Percentiles rank a stretch among this genome's conserved stretches.
phyloP scores from a whole-genome alignment of 495 filamentous ascomycete genomes.

The Aspergillus indologenus region DNA sequence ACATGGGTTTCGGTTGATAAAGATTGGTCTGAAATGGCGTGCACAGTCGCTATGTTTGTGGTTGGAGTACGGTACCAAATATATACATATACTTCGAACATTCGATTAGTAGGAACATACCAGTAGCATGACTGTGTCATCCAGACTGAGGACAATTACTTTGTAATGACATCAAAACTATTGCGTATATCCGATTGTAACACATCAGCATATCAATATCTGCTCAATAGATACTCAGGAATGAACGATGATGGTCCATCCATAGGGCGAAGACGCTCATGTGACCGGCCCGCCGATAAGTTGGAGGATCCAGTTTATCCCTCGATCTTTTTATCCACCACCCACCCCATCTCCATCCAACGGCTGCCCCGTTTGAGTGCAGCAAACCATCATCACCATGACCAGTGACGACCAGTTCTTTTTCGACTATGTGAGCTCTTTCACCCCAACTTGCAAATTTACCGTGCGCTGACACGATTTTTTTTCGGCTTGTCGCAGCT shows the following conservation, averaged over 20 bases:
- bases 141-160: too few relatives aligned
- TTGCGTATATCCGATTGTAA: too few relatives aligned
- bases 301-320: neutral
- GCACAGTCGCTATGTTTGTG: too few relatives aligned
- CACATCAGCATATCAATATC: too few relatives aligned
- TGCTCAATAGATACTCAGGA: neutral
- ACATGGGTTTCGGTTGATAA: too few relatives aligned
- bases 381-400: conserved; percentile 32
- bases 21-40: too few relatives aligned
- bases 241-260: neutral
- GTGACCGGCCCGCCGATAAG: conserved; percentile 4
- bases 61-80: too few relatives aligned
- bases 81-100: too few relatives aligned
- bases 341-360: neutral
- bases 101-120: too few relatives aligned
- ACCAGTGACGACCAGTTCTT: conserved; percentile 53
- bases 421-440: conserved; percentile 43
- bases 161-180: too few relatives aligned
- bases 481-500: conserved; percentile 50
- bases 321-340: conserved; percentile 6
- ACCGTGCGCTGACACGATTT: conserved; percentile 2
- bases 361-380: neutral
- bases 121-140: too few relatives aligned
- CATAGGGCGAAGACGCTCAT: neutral
- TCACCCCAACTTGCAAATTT: neutral